These are phyloP conservation scores for Neoboletus brunneissimus DNA, from an alignment of 768 basidiomycete species.

Conservation along the genomic window DNA sequence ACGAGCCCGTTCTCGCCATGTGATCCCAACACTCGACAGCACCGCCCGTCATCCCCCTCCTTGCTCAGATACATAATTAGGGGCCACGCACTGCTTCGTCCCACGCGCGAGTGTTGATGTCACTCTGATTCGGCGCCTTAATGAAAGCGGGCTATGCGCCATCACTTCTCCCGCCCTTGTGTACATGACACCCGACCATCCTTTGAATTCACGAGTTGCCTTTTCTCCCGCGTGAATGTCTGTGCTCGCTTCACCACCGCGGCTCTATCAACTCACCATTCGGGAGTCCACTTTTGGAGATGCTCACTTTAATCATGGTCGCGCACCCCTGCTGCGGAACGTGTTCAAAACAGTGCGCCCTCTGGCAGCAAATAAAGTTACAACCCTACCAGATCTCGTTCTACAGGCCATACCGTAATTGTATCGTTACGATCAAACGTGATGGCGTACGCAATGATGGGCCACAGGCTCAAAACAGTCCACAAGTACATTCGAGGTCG, in stretches of 20 bases:
- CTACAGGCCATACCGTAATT: not conserved
- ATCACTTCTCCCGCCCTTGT: not conserved
- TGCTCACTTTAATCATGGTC: not conserved
- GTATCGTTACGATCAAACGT: slow-evolving; percentile 17
- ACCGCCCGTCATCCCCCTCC: not conserved
- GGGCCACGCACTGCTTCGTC: slow-evolving; percentile 6
- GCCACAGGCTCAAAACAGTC: not conserved
- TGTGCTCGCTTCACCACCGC: not conserved
- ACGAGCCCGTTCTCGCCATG: not conserved
- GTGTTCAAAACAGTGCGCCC: not conserved
- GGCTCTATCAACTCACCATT: not conserved
- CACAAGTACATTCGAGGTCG: not conserved
- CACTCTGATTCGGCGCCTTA: slow-evolving; percentile 6
- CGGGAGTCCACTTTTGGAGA: not conserved
- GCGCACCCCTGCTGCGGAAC: not conserved
- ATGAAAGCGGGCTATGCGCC: slow-evolving; percentile 18
- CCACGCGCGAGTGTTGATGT: slow-evolving; percentile 2
- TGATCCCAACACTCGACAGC: slow-evolving; percentile 6
- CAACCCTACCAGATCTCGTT: not conserved
- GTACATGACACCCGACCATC: slow-evolving; percentile 2
- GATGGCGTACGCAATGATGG: slow-evolving; percentile 1
- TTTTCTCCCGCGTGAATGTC: not conserved
- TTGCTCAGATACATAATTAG: not conserved
- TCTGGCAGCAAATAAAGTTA: not conserved
- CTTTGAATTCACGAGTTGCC: not conserved